Conservation (phyloP, 805 yeast genomes). For the Jamesozyma lodderae region DNA sequence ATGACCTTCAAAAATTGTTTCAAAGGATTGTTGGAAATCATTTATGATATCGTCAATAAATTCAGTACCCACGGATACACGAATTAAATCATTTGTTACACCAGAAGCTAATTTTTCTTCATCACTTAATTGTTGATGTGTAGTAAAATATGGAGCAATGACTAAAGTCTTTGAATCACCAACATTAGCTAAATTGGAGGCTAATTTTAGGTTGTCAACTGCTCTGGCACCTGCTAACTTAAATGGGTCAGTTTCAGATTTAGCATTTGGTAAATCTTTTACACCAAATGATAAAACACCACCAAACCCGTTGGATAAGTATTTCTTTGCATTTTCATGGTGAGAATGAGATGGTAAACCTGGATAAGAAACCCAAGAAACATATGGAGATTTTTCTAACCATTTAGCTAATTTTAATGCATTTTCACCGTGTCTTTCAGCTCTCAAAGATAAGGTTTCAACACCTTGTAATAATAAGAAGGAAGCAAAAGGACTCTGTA, state of each 20-base stretch:
- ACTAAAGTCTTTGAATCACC: constrained; percentile 95
- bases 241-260: constrained; percentile 49
- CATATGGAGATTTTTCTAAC: constrained; percentile 64
- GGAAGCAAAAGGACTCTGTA: constrained; percentile 79
- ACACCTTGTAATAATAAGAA: constrained; percentile 85
- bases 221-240: constrained; percentile 72
- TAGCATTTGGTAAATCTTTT: constrained; percentile 43
- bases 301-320: constrained; percentile 73
- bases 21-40: constrained; percentile 82
- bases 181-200: constrained; percentile 90
- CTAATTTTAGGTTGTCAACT: constrained; percentile 74
- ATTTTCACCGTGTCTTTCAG: constrained; percentile 83
- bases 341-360: constrained; percentile 73
- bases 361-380: constrained; percentile 85
- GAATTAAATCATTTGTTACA: constrained; percentile 78
- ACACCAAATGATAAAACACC: constrained; percentile 87
- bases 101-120: constrained; percentile 78
- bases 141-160: constrained; percentile 92
- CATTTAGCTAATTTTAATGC: constrained; percentile 71
- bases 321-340: constrained; percentile 77
- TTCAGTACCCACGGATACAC: constrained; percentile 89
- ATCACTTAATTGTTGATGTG: constrained; percentile 83
- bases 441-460: constrained; percentile 88
- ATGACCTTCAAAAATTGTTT: constrained; percentile 31
- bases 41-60: constrained; percentile 82